phyloP scores from a whole-genome alignment of 768 basidiomycete species.

The Lactifluus volemus region DNA sequence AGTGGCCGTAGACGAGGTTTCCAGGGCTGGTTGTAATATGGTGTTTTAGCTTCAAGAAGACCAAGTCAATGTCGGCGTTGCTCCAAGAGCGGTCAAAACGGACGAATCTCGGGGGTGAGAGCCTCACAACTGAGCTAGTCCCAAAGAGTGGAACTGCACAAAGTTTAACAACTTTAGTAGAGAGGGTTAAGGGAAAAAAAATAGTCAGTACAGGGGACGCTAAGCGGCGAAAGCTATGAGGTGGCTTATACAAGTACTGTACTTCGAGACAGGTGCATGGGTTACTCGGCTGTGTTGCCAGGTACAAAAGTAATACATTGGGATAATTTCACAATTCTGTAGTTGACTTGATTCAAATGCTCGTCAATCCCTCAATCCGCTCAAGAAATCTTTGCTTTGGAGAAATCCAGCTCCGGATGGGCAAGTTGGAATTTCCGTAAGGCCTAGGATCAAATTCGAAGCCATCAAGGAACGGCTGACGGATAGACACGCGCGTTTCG shows the following conservation, averaged over 20 bases:
- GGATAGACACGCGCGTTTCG: not conserved
- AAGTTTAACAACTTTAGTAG: slow-evolving; percentile 60
- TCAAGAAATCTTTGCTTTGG: slow-evolving; percentile 80
- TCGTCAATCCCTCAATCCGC: not conserved
- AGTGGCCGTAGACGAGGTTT: slow-evolving; percentile 26
- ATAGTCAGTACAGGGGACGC: slow-evolving; percentile 21
- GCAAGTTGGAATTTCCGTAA: slow-evolving; percentile 81
- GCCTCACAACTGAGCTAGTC: not conserved
- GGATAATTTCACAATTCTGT: not conserved
- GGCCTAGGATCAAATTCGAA: slow-evolving; percentile 36
- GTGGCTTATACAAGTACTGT: not conserved
- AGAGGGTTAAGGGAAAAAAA: slow-evolving; percentile 82
- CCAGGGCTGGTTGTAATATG: not conserved
- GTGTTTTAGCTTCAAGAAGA: slow-evolving; percentile 73
- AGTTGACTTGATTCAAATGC: not conserved
- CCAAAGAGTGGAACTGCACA: not conserved
- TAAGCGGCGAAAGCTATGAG: slow-evolving; percentile 28
- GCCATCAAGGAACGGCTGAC: slow-evolving; percentile 2
- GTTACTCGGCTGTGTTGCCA: not conserved
- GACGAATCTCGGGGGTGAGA: slow-evolving; percentile 25
- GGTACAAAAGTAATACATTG: not conserved
- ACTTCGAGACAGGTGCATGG: not conserved
- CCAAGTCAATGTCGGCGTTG: slow-evolving; percentile 80
- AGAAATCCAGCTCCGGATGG: slow-evolving; percentile 94
- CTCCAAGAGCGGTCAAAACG: slow-evolving; percentile 75